These are phyloP conservation scores for Didymella glomerata DNA, from an alignment of 2,329 filamentous ascomycete genomes.

Conservation along the genomic window DNA sequence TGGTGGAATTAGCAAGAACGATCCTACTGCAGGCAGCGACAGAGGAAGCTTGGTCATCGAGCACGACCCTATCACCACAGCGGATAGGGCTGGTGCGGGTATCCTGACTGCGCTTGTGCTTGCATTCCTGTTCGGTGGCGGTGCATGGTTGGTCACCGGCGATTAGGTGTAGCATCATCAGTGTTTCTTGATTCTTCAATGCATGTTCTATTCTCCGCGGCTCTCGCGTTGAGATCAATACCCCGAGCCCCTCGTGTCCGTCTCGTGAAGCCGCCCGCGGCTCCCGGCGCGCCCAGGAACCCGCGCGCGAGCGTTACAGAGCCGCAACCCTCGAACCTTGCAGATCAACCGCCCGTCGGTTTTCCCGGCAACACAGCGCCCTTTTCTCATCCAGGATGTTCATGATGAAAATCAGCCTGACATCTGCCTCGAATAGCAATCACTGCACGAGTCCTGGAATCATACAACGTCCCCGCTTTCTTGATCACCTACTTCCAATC, in stretches of 20 bases:
- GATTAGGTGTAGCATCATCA: slow-evolving; percentile 17
- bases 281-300: not conserved
- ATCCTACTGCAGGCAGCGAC: slow-evolving; percentile 52
- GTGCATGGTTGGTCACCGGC: slow-evolving; percentile 58
- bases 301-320: not conserved
- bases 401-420: not conserved
- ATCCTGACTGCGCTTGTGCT: slow-evolving; percentile 69
- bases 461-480: not conserved
- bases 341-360: not conserved
- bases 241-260: not conserved
- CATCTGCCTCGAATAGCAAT: not conserved
- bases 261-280: not conserved
- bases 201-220: not conserved
- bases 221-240: not conserved
- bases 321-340: not conserved
- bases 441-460: not conserved
- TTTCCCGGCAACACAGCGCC: not conserved
- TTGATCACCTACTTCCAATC: not conserved
- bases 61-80: slow-evolving; percentile 58
- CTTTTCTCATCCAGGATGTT: not conserved
- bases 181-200: not conserved
- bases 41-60: slow-evolving; percentile 34
- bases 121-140: slow-evolving; percentile 61
- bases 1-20: slow-evolving; percentile 61
- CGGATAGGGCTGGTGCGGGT: slow-evolving; percentile 72